A percentile compares a stretch with the other conserved stretches of the same genome.
Evolutionary conservation across 345 rosid species (phyloP).

Genomic region (Gossypium mustelinum): DNA sequence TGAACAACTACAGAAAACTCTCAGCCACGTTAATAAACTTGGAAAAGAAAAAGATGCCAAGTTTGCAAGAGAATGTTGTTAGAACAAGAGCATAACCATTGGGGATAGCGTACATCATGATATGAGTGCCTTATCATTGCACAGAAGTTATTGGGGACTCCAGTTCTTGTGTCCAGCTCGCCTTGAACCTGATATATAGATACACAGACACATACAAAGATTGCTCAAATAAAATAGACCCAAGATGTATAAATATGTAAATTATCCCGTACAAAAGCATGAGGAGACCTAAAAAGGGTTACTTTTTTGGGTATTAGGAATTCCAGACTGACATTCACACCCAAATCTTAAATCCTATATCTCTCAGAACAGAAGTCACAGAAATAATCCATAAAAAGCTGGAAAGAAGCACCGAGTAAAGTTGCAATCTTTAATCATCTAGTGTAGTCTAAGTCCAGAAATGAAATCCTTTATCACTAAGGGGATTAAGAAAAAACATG

Average conservation of each 20-base stretch:
- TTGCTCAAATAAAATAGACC: constrained; percentile 4
- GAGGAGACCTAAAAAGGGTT: not conserved
- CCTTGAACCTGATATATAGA: constrained; percentile 61
- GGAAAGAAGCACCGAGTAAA: not conserved
- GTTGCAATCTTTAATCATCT: not conserved
- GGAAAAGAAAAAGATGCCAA: not conserved
- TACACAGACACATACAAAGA: not conserved
- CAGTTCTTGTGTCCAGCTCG: constrained; percentile 78
- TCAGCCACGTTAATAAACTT: constrained; percentile 16
- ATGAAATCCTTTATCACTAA: not conserved
- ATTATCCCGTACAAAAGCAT: not conserved
- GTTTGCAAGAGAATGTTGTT: not conserved
- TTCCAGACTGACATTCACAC: not conserved
- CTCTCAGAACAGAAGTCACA: not conserved
- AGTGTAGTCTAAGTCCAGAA: not conserved
- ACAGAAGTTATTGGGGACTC: constrained; percentile 51
- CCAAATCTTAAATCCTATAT: not conserved
- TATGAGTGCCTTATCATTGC: constrained; percentile 68
- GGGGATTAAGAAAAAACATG: not conserved
- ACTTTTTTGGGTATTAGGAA: not conserved
- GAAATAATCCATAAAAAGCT: not conserved
- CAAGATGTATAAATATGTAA: not conserved
- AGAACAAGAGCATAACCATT: not conserved
- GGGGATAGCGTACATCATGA: constrained; percentile 48
- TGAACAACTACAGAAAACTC: constrained; percentile 36